Conservation (phyloP, 2,329 filamentous ascomycete genomes). For the Thelonectria olida region DNA sequence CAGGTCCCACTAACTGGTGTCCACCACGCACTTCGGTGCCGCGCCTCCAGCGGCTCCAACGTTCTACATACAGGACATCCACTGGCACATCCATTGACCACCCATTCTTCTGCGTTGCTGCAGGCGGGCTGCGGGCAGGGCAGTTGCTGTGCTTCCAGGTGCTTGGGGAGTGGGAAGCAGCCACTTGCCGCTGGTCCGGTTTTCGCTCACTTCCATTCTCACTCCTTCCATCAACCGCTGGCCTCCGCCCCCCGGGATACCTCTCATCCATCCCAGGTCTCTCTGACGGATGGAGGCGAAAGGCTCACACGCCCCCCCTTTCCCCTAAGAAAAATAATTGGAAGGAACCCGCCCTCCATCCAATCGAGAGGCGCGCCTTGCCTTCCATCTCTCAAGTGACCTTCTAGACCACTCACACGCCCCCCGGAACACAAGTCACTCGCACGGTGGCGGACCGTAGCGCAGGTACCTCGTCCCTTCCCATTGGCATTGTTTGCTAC, state of each 20-base stretch:
- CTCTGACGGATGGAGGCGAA: background rate
- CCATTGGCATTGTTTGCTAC: constrained; percentile 13
- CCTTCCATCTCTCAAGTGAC: constrained; percentile 4
- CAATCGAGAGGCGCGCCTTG: background rate
- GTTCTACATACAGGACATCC: too few species aligned
- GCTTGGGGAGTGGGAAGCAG: too few species aligned
- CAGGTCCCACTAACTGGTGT: constrained; percentile 7
- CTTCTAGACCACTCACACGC: constrained; percentile 11
- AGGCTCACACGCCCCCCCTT: constrained; percentile 11
- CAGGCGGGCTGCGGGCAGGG: too few species aligned
- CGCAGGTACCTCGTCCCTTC: constrained; percentile 14
- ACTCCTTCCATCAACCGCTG: constrained; percentile 15
- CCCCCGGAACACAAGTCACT: constrained; percentile 13
- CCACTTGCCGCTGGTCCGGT: constrained; percentile 34
- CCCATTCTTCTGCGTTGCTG: too few species aligned
- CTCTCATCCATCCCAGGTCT: background rate
- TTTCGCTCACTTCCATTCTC: constrained; percentile 25
- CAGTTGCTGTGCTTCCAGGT: too few species aligned
- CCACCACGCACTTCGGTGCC: constrained; percentile 14
- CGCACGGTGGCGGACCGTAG: constrained; percentile 4
- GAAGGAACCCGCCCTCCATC: background rate
- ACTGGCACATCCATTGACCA: too few species aligned
- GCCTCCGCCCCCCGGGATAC: constrained; percentile 9
- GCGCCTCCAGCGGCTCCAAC: constrained; percentile 35
- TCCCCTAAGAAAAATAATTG: background rate